Conservation (phyloP, 805 yeast species). For the Candida ipomoeae region DNA sequence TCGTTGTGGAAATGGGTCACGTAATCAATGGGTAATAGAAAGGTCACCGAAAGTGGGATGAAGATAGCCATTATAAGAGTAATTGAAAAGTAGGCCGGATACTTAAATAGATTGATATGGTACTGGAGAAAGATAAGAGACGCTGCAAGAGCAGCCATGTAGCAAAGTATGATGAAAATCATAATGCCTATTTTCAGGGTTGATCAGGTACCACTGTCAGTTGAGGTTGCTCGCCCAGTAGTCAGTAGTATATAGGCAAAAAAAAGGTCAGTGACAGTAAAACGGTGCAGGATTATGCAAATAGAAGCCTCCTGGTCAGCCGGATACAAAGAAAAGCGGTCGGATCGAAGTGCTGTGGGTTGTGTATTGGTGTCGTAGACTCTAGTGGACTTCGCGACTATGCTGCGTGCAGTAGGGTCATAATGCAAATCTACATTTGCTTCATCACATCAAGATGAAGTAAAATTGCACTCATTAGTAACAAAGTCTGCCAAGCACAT, state of each 20-base stretch:
- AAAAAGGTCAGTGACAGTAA: background rate
- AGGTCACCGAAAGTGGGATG: conserved; percentile 71
- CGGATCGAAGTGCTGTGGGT: background rate
- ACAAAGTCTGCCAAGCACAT: too few species aligned
- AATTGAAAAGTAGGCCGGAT: conserved; percentile 39
- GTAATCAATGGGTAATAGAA: conserved; percentile 71
- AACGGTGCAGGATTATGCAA: background rate
- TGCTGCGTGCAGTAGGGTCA: background rate
- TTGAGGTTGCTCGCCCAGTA: background rate
- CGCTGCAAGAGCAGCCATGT: conserved; percentile 23
- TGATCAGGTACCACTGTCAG: background rate
- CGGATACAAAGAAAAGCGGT: background rate
- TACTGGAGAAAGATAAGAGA: conserved; percentile 32
- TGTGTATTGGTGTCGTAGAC: background rate
- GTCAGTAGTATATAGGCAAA: background rate
- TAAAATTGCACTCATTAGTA: too few species aligned
- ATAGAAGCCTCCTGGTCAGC: background rate
- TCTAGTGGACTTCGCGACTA: background rate
- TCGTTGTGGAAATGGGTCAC: conserved; percentile 45
- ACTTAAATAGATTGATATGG: conserved; percentile 33
- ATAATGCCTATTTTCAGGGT: background rate
- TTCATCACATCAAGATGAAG: background rate
- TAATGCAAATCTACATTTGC: background rate
- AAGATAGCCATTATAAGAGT: conserved; percentile 58
- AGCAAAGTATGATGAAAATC: conserved; percentile 20